A percentile compares a stretch with the other conserved stretches of the same genome.
Evolutionary conservation across 345 rosid genomes (phyloP).

Genomic region (Corchorus capsularis): DNA sequence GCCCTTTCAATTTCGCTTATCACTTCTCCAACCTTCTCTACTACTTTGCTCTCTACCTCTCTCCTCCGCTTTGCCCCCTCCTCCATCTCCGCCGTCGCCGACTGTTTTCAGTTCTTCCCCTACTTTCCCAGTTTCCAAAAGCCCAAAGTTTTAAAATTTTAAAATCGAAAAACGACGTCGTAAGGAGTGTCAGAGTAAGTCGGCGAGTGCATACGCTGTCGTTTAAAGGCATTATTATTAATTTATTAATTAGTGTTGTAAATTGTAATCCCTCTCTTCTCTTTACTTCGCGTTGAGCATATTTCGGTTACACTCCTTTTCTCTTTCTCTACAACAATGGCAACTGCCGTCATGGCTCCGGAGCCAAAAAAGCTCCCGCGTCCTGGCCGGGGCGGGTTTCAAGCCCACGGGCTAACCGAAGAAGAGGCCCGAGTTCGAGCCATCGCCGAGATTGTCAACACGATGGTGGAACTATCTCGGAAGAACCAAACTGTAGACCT

Average conservation of each 20-base stretch:
- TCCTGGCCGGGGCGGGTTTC: slow-evolving; percentile 90
- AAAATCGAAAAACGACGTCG: not conserved
- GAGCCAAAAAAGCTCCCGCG: slow-evolving; percentile 66
- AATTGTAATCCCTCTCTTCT: not conserved
- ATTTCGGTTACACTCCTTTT: not conserved
- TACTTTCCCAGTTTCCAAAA: not conserved
- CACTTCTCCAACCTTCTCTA: slow-evolving; percentile 63
- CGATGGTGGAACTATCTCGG: slow-evolving; percentile 94
- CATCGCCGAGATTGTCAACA: slow-evolving; percentile 84
- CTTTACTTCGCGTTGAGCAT: not conserved
- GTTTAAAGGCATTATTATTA: not conserved
- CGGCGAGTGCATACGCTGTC: not conserved
- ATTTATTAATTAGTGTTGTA: not conserved
- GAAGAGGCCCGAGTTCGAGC: slow-evolving; percentile 96
- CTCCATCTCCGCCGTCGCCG: slow-evolving; percentile 18
- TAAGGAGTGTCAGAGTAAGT: not conserved
- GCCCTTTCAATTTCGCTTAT: slow-evolving; percentile 54
- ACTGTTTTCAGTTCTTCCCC: not conserved
- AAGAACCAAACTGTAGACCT: slow-evolving; percentile 93
- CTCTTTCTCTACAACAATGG: slow-evolving; percentile 44
- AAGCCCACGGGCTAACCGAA: slow-evolving; percentile 81
- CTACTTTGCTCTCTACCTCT: slow-evolving; percentile 32
- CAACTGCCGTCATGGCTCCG: slow-evolving; percentile 53
- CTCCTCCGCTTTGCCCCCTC: slow-evolving; percentile 1
- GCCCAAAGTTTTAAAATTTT: too few relatives aligned